phyloP scores from a whole-genome alignment of 371 early-diverging fungal species.

The Mucor lusitanicus region DNA sequence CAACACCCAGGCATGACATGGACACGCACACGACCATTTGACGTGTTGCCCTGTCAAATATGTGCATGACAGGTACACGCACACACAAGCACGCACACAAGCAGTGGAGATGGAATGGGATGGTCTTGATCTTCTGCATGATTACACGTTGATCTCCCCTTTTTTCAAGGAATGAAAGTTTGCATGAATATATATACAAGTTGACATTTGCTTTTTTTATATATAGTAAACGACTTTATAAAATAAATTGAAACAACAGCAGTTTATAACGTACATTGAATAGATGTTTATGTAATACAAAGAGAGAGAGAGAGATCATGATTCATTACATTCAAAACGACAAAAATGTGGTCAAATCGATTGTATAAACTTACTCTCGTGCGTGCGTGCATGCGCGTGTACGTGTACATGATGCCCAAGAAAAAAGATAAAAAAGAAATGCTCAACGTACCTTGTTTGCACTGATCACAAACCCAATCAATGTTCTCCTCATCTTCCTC shows the following conservation, averaged over 20 bases:
- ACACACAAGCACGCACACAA: no score
- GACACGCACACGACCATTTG: neutral
- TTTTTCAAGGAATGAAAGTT: neutral
- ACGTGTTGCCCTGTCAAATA: neutral
- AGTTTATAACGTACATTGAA: neutral
- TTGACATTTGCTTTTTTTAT: neutral
- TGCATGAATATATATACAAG: neutral
- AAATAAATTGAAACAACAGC: neutral
- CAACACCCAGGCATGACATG: neutral
- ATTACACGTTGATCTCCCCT: no score
- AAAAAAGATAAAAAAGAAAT: neutral
- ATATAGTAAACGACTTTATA: neutral
- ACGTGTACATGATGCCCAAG: neutral
- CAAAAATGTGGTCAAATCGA: neutral
- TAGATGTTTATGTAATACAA: neutral
- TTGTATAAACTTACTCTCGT: neutral
- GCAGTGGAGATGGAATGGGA: no score
- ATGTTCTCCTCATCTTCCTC: conserved; percentile 58
- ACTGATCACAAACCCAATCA: conserved; percentile 52
- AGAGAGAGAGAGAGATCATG: neutral
- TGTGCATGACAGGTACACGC: no score
- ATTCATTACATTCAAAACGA: neutral
- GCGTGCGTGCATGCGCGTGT: neutral
- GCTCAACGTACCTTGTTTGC: conserved; percentile 26
- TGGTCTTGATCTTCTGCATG: no score